Percentiles rank a stretch among this genome's conserved stretches.
These are phyloP conservation scores for Daedalea quercina DNA, from an alignment of 768 basidiomycete species.

Conservation along the genomic window DNA sequence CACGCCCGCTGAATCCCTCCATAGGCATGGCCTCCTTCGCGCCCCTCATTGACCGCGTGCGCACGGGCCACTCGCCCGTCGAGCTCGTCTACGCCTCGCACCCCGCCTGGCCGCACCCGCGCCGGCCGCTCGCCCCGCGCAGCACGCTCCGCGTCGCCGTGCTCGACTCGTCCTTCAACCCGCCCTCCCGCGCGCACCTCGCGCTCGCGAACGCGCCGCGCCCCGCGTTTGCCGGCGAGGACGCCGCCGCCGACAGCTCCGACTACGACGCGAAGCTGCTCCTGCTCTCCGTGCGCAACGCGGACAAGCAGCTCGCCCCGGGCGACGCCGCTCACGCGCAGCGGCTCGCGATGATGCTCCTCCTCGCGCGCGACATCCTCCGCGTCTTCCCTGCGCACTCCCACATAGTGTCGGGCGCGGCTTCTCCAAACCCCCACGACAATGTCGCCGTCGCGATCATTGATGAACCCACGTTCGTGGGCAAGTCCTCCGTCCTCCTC, in stretches of 20 bases:
- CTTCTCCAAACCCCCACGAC: background rate
- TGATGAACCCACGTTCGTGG: constrained; percentile 84
- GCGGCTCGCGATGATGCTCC: constrained; percentile 81
- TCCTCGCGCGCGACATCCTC: constrained; percentile 47
- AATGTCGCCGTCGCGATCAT: constrained; percentile 78
- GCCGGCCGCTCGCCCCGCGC: constrained; percentile 8
- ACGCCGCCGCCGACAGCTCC: background rate
- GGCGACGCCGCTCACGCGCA: constrained; percentile 73
- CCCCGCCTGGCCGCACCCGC: constrained; percentile 56
- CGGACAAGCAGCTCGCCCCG: constrained; percentile 68
- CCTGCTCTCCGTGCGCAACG: constrained; percentile 80
- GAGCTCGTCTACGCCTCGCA: constrained; percentile 62
- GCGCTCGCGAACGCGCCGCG: constrained; percentile 52
- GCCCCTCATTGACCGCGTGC: constrained; percentile 28
- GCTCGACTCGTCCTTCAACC: constrained; percentile 93
- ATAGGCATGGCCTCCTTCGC: constrained; percentile 9
- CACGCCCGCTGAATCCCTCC: background rate
- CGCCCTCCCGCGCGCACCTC: constrained; percentile 81
- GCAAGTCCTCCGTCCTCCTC: constrained; percentile 62
- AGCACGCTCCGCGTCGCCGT: constrained; percentile 50
- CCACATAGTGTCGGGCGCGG: background rate
- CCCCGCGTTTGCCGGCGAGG: constrained; percentile 7
- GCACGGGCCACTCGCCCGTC: constrained; percentile 37
- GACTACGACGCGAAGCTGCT: constrained; percentile 72
- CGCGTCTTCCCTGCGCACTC: background rate